Percentiles rank a stretch among this genome's conserved stretches.
phyloP scores from a whole-genome alignment of 2,329 filamentous ascomycete genomes.

The Pseudopithomyces maydicus region DNA sequence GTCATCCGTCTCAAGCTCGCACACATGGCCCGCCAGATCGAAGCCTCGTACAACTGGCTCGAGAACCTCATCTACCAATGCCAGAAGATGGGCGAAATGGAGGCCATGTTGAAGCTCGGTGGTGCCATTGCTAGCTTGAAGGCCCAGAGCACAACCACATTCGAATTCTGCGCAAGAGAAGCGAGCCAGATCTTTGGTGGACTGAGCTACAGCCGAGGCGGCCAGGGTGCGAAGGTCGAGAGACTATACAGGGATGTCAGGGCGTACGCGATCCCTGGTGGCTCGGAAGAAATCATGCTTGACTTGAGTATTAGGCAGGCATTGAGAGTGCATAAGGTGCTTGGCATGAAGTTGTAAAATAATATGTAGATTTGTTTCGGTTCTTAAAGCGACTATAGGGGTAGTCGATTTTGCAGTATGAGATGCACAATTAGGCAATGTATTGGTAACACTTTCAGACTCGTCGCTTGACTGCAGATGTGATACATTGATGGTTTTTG shows the following conservation, averaged over 20 bases:
- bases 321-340: conserved; percentile 82
- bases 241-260: conserved; percentile 91
- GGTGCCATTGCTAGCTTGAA: conserved; percentile 93
- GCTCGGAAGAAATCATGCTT: conserved; percentile 98
- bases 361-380: not conserved
- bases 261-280: conserved; percentile 92
- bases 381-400: not conserved
- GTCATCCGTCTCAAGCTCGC: conserved; percentile 98
- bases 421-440: too few relatives aligned
- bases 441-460: too few relatives aligned
- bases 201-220: conserved; percentile 86
- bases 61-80: conserved; percentile 95
- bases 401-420: too few relatives aligned
- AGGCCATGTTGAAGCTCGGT: conserved; percentile 94
- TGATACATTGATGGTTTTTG: too few relatives aligned
- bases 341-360: conserved; percentile 93
- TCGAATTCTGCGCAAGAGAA: conserved; percentile 97
- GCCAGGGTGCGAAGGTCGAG: conserved; percentile 95
- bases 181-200: conserved; percentile 98
- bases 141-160: conserved; percentile 90
- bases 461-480: too few relatives aligned
- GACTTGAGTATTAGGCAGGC: conserved; percentile 94
- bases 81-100: conserved; percentile 87
- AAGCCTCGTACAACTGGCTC: conserved; percentile 95
- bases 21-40: conserved; percentile 97